Evolutionary conservation across 2,329 filamentous ascomycete species (phyloP).

Genomic region (Cladosporium cucumerinum): DNA sequence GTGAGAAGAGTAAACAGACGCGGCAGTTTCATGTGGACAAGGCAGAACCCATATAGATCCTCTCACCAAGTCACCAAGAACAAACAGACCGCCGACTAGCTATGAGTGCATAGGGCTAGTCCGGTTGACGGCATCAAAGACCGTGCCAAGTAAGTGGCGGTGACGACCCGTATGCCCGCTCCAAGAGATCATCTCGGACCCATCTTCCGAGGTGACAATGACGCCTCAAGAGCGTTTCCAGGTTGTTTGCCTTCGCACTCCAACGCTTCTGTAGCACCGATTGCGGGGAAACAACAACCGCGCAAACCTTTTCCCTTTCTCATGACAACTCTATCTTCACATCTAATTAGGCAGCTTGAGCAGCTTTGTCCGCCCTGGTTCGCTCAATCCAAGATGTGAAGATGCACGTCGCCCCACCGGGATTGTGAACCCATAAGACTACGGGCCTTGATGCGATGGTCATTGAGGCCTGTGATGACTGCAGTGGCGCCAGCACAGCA

Average conservation of each 20-base stretch:
- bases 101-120: background rate
- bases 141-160: background rate
- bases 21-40: background rate
- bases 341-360: background rate
- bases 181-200: background rate
- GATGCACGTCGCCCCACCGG: background rate
- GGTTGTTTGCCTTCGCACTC: background rate
- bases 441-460: no score
- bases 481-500: background rate
- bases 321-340: background rate
- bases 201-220: background rate
- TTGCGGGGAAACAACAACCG: background rate
- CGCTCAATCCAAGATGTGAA: background rate
- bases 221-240: background rate
- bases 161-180: background rate
- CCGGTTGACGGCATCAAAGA: background rate
- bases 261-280: background rate
- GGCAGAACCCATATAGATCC: background rate
- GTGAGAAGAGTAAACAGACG: background rate
- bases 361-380: background rate
- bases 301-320: background rate
- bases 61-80: background rate
- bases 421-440: no score
- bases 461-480: background rate
- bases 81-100: background rate